Percentiles rank a stretch among this genome's conserved stretches.
These are phyloP conservation scores for Trichoderma oligosporum DNA, from an alignment of 2,329 filamentous ascomycete genomes.

Conservation along the genomic window DNA sequence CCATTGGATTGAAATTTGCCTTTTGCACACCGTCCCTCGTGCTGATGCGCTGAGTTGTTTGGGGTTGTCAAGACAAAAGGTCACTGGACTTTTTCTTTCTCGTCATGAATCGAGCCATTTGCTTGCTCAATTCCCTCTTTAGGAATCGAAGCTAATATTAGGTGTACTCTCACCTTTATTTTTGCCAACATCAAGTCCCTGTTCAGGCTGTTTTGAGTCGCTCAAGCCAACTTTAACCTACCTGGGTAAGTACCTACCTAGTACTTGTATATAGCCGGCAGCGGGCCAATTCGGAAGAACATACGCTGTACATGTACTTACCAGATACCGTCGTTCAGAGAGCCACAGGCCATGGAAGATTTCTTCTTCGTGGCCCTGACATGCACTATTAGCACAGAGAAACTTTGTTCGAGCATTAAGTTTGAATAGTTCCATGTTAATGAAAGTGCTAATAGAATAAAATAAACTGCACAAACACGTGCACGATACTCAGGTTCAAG, in stretches of 20 bases:
- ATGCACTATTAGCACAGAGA: not conserved
- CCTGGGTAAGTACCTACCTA: too few species aligned
- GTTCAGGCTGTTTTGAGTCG: too few species aligned
- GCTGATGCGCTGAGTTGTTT: slow-evolving; percentile 2
- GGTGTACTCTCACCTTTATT: not conserved
- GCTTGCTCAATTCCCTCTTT: not conserved
- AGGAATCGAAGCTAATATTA: too few species aligned
- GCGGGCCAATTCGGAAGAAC: not conserved
- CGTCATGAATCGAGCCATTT: not conserved
- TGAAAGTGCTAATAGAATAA: not conserved
- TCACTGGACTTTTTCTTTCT: not conserved
- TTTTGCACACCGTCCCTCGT: not conserved
- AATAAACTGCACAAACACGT: not conserved
- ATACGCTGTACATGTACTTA: not conserved
- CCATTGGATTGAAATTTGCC: not conserved
- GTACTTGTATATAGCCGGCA: not conserved
- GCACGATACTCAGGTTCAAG: not conserved
- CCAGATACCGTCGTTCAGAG: too few species aligned
- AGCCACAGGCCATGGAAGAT: too few species aligned
- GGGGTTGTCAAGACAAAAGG: slow-evolving; percentile 10
- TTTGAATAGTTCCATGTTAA: not conserved
- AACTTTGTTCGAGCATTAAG: slow-evolving; percentile 13
- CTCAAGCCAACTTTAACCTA: not conserved
- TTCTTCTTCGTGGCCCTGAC: not conserved
- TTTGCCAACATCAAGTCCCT: too few species aligned